phyloP scores from a whole-genome alignment of 2,329 filamentous ascomycete species.

The Phaeomoniella chlamydospora region DNA sequence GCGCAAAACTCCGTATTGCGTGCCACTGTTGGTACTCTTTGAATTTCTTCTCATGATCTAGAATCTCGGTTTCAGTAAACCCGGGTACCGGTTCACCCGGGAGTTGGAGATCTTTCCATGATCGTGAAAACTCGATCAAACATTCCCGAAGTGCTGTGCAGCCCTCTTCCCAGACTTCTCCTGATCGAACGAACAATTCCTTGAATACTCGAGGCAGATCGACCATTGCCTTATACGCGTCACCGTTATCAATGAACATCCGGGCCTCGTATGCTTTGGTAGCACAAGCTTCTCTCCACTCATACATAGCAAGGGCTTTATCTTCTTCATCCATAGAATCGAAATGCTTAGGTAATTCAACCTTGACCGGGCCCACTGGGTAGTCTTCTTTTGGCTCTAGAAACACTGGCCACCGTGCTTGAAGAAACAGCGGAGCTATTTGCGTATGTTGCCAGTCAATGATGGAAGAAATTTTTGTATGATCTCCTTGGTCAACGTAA shows the following conservation, averaged over 20 bases:
- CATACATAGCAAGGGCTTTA: constrained; percentile 6
- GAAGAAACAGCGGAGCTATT: constrained; percentile 15
- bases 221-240: no score
- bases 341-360: constrained; percentile 15
- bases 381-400: constrained; percentile 11
- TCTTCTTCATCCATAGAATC: constrained; percentile 12
- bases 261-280: constrained; percentile 17
- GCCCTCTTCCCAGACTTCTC: no score
- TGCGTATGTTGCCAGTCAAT: constrained; percentile 14
- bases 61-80: no score
- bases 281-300: constrained; percentile 9
- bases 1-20: no score
- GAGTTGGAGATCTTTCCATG: no score
- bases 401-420: constrained; percentile 14
- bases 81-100: no score
- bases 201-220: constrained; percentile 15
- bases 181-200: constrained; percentile 19
- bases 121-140: no score
- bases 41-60: no score
- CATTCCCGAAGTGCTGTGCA: no score
- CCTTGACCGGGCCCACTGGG: constrained; percentile 7
- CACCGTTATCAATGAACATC: constrained; percentile 11
- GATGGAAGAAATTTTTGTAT: constrained; percentile 9
- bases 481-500: constrained; percentile 12
- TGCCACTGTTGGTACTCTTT: no score